These are phyloP conservation scores for Penicillium arizonense DNA, from an alignment of 495 filamentous ascomycete species.

Conservation along the genomic window DNA sequence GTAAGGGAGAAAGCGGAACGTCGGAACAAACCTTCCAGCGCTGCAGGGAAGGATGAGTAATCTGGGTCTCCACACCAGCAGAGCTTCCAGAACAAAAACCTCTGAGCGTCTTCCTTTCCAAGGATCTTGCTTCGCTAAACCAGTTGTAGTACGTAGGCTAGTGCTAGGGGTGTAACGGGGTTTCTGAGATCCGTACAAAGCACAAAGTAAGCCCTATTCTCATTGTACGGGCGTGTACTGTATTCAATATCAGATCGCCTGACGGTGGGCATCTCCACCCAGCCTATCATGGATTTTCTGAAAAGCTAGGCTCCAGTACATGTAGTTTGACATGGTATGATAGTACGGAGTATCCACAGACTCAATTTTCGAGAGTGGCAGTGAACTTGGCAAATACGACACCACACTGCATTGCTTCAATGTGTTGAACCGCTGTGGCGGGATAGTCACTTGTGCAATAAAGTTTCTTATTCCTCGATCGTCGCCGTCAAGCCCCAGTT, in stretches of 20 bases:
- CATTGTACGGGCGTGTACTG: not conserved
- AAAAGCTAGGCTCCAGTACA: not conserved
- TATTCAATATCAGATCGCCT: conserved; percentile 2
- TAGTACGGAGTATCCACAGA: not conserved
- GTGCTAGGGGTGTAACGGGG: not conserved
- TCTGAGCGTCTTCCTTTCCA: not conserved
- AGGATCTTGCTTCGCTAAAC: no score
- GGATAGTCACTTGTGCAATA: conserved; percentile 5
- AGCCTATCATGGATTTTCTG: not conserved
- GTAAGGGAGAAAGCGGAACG: not conserved
- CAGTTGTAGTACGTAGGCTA: no score
- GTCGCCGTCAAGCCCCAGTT: conserved; percentile 7
- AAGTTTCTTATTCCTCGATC: conserved; percentile 10
- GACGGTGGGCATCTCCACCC: not conserved
- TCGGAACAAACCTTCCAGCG: conserved; percentile 7
- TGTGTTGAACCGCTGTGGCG: no score
- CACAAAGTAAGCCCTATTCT: not conserved
- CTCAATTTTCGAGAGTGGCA: not conserved
- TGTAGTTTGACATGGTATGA: not conserved
- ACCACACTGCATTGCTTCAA: not conserved
- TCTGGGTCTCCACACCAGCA: not conserved
- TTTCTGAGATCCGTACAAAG: not conserved
- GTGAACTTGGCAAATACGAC: no score
- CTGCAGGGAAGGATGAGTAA: conserved; percentile 8
- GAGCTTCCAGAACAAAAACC: conserved; percentile 6